phyloP scores from a whole-genome alignment of 495 filamentous ascomycete species.

The Annulohypoxylon moriforme region DNA sequence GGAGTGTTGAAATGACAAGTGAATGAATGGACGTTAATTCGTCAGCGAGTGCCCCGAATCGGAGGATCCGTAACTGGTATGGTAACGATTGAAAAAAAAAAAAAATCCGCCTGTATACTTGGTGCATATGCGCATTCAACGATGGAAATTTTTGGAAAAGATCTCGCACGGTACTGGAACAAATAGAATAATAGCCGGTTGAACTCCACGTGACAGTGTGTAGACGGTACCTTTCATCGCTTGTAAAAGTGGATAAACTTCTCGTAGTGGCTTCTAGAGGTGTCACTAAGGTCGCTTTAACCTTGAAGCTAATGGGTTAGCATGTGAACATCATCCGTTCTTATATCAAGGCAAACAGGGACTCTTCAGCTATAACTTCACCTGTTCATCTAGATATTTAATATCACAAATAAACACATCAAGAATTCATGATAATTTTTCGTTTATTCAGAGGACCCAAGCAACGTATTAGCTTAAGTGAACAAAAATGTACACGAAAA shows the following conservation, averaged over 20 bases:
- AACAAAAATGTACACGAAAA: neutral
- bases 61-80: constrained; percentile 38
- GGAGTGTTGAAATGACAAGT: constrained; percentile 5
- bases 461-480: neutral
- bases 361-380: neutral
- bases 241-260: neutral
- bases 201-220: neutral
- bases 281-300: neutral
- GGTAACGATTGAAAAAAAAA: constrained; percentile 28
- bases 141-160: neutral
- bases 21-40: constrained; percentile 30
- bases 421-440: neutral
- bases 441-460: neutral
- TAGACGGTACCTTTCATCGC: neutral
- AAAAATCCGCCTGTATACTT: constrained; percentile 18
- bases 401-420: neutral
- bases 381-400: no score
- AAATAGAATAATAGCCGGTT: neutral
- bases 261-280: neutral
- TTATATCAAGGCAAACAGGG: no score
- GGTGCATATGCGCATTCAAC: neutral
- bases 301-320: neutral
- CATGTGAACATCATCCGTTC: neutral
- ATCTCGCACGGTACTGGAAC: neutral
- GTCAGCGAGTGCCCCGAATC: constrained; percentile 43